A percentile compares a stretch with the other conserved stretches of the same genome.
phyloP scores from a whole-genome alignment of 2,329 filamentous ascomycete genomes.

The Blumeriella jaapii region DNA sequence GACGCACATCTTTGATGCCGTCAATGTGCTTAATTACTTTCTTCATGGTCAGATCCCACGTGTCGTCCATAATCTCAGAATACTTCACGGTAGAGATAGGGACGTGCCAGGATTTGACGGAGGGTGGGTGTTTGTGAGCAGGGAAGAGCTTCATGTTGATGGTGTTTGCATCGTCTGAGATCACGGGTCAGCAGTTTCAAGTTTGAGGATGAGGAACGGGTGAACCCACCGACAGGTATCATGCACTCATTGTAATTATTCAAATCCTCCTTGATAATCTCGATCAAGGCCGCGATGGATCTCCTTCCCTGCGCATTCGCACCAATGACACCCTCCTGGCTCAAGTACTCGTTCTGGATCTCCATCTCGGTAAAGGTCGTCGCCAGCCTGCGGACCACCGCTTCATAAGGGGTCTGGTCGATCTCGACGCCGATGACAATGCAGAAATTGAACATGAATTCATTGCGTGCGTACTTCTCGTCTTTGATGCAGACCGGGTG shows the following conservation, averaged over 20 bases:
- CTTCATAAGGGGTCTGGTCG: conserved; percentile 70
- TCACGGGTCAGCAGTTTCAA: conserved; percentile 6
- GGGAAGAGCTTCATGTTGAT: conserved; percentile 96
- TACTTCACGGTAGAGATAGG: conserved; percentile 65
- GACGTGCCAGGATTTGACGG: conserved; percentile 80
- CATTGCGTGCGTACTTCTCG: conserved; percentile 75
- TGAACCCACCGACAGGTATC: conserved; percentile 74
- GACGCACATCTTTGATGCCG: conserved; percentile 78
- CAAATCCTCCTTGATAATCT: conserved; percentile 71
- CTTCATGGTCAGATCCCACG: conserved; percentile 66
- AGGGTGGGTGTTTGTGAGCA: conserved; percentile 62
- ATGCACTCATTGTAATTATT: conserved; percentile 98
- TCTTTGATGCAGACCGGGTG: conserved; percentile 82
- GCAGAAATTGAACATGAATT: conserved; percentile 98
- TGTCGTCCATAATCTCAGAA: conserved; percentile 49
- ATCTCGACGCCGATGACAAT: conserved; percentile 61
- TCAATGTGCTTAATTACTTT: conserved; percentile 80
- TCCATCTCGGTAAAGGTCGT: conserved; percentile 81
- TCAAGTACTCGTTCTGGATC: conserved; percentile 78
- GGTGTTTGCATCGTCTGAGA: conserved; percentile 75
- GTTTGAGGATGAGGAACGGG: neutral
- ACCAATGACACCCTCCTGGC: conserved; percentile 30
- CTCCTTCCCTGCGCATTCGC: conserved; percentile 39
- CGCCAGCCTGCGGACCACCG: conserved; percentile 76
- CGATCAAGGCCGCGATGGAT: conserved; percentile 73